Conservation (phyloP, 768 basidiomycete genomes). For the Termitomyces sp. region DNA sequence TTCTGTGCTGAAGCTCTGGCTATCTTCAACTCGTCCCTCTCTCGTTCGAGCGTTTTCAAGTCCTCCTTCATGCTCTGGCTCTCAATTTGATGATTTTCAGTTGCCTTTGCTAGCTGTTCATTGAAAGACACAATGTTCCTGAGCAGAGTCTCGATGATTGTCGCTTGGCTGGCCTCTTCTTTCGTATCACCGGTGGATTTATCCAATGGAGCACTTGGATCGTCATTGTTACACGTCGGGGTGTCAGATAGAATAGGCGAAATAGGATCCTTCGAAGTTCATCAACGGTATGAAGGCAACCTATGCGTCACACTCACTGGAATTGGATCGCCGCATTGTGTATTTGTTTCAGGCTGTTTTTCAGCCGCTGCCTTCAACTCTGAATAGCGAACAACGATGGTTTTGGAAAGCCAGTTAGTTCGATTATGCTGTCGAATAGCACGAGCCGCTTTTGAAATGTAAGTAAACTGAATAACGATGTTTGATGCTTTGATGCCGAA, state of each 20-base stretch:
- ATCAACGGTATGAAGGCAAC: background rate
- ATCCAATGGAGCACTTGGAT: background rate
- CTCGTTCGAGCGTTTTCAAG: background rate
- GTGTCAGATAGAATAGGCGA: constrained; percentile 1
- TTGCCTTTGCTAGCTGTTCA: background rate
- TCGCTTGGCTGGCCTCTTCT: background rate
- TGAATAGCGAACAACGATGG: background rate
- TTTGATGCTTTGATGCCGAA: background rate
- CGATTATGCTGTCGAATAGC: background rate
- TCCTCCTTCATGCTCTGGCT: background rate
- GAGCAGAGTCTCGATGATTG: background rate
- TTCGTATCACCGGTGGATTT: background rate
- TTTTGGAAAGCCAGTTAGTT: background rate
- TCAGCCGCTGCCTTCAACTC: background rate
- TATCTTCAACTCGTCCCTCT: background rate
- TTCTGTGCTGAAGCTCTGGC: background rate
- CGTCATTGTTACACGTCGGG: background rate
- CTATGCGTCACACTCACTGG: background rate
- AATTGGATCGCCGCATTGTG: background rate
- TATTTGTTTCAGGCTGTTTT: background rate
- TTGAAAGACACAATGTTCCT: background rate
- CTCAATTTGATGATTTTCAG: background rate
- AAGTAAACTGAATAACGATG: background rate
- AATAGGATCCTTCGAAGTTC: background rate
- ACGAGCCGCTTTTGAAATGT: background rate